phyloP scores from a whole-genome alignment of 176 grass and related monocot species.

The Carex littledalei region DNA sequence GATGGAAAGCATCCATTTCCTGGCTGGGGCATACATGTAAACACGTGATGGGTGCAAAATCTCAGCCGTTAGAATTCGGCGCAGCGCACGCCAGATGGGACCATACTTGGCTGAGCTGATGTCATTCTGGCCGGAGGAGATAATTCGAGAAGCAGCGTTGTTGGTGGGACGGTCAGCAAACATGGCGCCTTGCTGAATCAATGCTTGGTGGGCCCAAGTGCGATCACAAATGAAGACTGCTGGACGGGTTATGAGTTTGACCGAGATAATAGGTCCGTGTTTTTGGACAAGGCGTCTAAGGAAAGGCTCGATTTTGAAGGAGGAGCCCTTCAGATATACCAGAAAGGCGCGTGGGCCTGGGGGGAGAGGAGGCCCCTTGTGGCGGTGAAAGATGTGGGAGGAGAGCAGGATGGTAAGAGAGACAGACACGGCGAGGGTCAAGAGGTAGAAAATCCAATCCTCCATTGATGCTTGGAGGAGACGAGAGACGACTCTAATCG shows the following conservation, averaged over 20 bases:
- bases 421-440: conserved; percentile 33
- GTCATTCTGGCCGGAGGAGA: conserved; percentile 38
- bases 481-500: no score
- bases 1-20: conserved; percentile 36
- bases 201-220: conserved; percentile 28
- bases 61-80: conserved; percentile 29
- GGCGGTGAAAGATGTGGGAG: neutral
- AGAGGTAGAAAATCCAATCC: conserved; percentile 59
- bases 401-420: conserved; percentile 26
- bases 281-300: conserved; percentile 24
- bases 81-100: conserved; percentile 39
- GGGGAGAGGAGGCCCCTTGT: conserved; percentile 11
- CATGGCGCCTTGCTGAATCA: conserved; percentile 44
- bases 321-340: conserved; percentile 24
- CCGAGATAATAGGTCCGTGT: conserved; percentile 43
- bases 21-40: conserved; percentile 27
- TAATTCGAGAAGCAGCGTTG: conserved; percentile 7
- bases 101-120: conserved; percentile 44
- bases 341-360: conserved; percentile 29
- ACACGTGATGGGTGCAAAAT: conserved; percentile 49
- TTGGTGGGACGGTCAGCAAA: conserved; percentile 33
- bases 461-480: conserved; percentile 28
- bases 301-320: conserved; percentile 30
- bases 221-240: conserved; percentile 41
- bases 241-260: conserved; percentile 17